Base-by-base conservation (phyloP, 495 filamentous ascomycete species). In the Friedmanniomyces endolithicus region DNA sequence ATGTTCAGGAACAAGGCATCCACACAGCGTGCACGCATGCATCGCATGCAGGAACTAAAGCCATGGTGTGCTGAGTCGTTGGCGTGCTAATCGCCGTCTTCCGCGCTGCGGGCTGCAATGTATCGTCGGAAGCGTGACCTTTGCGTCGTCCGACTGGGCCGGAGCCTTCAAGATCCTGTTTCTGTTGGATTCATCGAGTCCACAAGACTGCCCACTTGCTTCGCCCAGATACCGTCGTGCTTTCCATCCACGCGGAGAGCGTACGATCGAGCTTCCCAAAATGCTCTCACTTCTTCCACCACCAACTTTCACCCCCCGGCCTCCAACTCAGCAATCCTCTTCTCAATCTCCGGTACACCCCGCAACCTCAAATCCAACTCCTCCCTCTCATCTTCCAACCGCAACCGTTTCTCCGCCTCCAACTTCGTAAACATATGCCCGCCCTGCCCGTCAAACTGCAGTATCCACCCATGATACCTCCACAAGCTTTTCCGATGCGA, bases 361-460 rank as follows among this genome's bases (percentile, higher is more conserved):
- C 90, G 74, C 27, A 98, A 71, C 65, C 87, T 76, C 34, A 94
- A 67, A 27, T 96, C 92, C 46, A 98, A 72, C 59, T 96, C 90
- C 68, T 98, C 90, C 68, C 87, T 94, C 76, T 98, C 90, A 72
- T 97, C 92, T 75, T 98, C 92, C 33, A 98, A 71, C 68, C 78
- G 74, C 69, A 95, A 63, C 56, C 92, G 75, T 68, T 75, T 82
- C 63, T 96, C 90, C 56, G 90, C 90, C 71, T 98, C 92, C 29
- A 98, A 70, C 46, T 81, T 80, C 1, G 89, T 92, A 68, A 96
- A 98, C 16, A 96, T 79, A 65, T 87, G 95, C 17, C 85, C 72
- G 0, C 94, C 92, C 65, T 94, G 85, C 1, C 92, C 94, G 67
- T 98, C 92, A 66, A 98, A 98, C 67, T 97, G 92, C 64, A 98